These are phyloP conservation scores for Globisporangium rhizosaccharum DNA, from an alignment of 352 stramenopile species.

Conservation along the genomic window DNA sequence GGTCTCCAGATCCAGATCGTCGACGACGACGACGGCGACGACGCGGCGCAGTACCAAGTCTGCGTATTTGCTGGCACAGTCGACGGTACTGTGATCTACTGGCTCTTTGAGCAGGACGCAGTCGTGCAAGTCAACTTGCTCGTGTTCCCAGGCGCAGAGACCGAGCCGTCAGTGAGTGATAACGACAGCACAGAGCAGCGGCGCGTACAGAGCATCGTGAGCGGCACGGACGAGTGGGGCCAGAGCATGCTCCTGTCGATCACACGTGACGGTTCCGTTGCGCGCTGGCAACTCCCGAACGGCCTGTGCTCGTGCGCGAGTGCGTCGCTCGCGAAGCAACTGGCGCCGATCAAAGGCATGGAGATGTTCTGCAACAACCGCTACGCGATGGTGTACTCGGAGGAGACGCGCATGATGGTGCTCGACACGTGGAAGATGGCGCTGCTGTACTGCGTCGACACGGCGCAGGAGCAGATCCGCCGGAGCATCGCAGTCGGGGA, in stretches of 20 bases:
- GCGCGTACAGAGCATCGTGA: slow-evolving; percentile 51
- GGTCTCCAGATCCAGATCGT: slow-evolving; percentile 32
- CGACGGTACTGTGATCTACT: slow-evolving; percentile 66
- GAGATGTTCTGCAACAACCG: slow-evolving; percentile 70
- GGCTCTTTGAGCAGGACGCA: slow-evolving; percentile 51
- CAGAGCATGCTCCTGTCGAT: slow-evolving; percentile 67
- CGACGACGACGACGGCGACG: slow-evolving; percentile 25
- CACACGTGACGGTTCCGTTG: slow-evolving; percentile 43
- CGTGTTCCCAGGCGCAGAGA: slow-evolving; percentile 25
- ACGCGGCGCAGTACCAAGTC: slow-evolving; percentile 39
- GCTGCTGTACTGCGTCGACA: slow-evolving; percentile 70
- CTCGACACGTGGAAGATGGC: slow-evolving; percentile 72
- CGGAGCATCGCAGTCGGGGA: slow-evolving; percentile 60
- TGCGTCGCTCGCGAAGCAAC: slow-evolving; percentile 42
- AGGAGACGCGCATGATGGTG: slow-evolving; percentile 71
- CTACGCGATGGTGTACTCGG: slow-evolving; percentile 66
- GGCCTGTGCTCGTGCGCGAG: slow-evolving; percentile 51
- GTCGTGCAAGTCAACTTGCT: slow-evolving; percentile 70
- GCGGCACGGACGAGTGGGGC: slow-evolving; percentile 71
- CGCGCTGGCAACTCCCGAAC: slow-evolving; percentile 65
- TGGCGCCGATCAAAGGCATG: slow-evolving; percentile 60
- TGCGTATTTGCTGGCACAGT: slow-evolving; percentile 67
- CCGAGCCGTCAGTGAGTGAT: background rate
- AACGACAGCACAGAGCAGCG: background rate
- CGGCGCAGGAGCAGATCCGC: slow-evolving; percentile 73